Evolutionary conservation across 805 yeast genomes (phyloP).

Genomic region (Wickerhamomyces chaumierensis): DNA sequence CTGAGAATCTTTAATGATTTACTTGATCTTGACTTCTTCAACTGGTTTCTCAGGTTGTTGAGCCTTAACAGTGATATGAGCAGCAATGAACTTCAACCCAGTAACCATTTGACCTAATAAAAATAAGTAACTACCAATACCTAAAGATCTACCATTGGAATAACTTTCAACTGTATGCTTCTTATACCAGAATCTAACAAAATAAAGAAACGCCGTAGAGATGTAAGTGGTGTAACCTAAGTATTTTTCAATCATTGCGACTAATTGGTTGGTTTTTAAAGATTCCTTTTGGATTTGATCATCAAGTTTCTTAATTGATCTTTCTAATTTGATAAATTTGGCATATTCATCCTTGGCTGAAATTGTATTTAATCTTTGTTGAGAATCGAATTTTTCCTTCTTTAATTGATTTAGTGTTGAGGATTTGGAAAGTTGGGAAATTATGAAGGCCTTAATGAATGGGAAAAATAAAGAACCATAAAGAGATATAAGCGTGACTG

Average conservation of each 20-base stretch:
- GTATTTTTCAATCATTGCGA: constrained; percentile 1
- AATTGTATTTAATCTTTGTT: constrained; percentile 34
- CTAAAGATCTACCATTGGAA: background rate
- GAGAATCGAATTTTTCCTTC: background rate
- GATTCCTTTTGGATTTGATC: constrained; percentile 3
- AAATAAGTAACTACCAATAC: background rate
- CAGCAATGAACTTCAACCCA: background rate
- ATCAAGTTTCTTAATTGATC: constrained; percentile 22
- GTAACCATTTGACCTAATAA: background rate
- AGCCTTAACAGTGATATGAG: background rate
- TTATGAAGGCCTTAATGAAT: background rate
- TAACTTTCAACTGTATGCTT: background rate
- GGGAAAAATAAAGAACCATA: background rate
- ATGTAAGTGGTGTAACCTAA: constrained; percentile 1
- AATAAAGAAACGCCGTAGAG: constrained; percentile 1
- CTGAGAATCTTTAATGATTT: no score
- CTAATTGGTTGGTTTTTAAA: background rate
- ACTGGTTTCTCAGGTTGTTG: background rate
- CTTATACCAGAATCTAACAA: constrained; percentile 10
- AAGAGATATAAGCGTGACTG: background rate
- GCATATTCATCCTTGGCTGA: constrained; percentile 94
- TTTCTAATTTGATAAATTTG: constrained; percentile 85
- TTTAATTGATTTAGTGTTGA: background rate
- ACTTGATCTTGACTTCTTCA: background rate
- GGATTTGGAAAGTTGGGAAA: background rate